A percentile compares a stretch with the other conserved stretches of the same genome.
Evolutionary conservation across 2,329 filamentous ascomycete species (phyloP).

Genomic region (Lasiodiplodia theobromae): DNA sequence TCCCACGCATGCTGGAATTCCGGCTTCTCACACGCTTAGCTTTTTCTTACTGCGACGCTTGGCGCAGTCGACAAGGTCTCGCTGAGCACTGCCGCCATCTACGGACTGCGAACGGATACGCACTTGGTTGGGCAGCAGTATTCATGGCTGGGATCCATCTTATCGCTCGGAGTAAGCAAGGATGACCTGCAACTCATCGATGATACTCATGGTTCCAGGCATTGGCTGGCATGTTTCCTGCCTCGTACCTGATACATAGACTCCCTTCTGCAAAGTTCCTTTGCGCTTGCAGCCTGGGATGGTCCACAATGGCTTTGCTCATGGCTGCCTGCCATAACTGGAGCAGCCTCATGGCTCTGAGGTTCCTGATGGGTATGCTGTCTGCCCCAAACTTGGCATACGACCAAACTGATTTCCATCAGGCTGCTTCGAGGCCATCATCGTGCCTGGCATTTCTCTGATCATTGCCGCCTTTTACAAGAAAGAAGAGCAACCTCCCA

Average conservation of each 20-base stretch:
- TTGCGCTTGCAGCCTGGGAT: constrained; percentile 18
- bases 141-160: constrained; percentile 68
- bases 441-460: constrained; percentile 44
- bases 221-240: constrained; percentile 26
- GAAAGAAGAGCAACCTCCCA: constrained; percentile 44
- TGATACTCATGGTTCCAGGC: background rate
- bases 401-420: background rate
- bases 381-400: background rate
- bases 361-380: constrained; percentile 39
- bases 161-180: constrained; percentile 50
- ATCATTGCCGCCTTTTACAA: constrained; percentile 50
- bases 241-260: constrained; percentile 27
- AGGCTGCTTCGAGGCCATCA: constrained; percentile 44
- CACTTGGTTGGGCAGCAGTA: constrained; percentile 57
- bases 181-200: background rate
- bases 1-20: constrained; percentile 57
- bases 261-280: constrained; percentile 29
- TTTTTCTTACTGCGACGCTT: constrained; percentile 32
- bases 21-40: constrained; percentile 6
- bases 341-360: constrained; percentile 33
- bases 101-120: constrained; percentile 58
- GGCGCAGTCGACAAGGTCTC: constrained; percentile 53
- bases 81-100: constrained; percentile 56
- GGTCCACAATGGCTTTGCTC: constrained; percentile 25
- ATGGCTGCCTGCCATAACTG: constrained; percentile 36